Base-by-base conservation (phyloP, 1,139 yeast genomes). In the Yamadazyma buinensis region DNA sequence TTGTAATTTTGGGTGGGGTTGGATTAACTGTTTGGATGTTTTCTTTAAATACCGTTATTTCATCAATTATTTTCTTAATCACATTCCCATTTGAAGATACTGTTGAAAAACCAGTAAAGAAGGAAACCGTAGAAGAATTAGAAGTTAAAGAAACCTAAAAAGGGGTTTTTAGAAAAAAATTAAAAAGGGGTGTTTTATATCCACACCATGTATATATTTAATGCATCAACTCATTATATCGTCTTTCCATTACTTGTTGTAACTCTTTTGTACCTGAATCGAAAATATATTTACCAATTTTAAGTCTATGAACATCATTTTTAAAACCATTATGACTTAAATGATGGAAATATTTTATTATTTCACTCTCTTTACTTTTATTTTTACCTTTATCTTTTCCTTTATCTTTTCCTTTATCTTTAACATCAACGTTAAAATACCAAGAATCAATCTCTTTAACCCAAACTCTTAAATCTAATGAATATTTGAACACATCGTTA, bases 21-120 rank as follows among this genome's bases (percentile, higher is more conserved):
- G 80, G 82, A 3, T 59, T 76, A 34, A 62, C 75, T 6, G 56
- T 69, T 8, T 74, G 79, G 79, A 67, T 69, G 64, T 67, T 59
- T 50, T 53, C 64, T 30, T 53, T 59, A 4, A 65, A 62, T 40
- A 46, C 42, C 15, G 71, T 68, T 4, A 36, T 68, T 23, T 38
- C 56, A 2, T 49, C 61, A 4, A 8, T 61, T 3, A 30, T 52
- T 9, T 59, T 61, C 30, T 41, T 66, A 42, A 37, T 56, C 1
- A 42, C 49, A 18, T 68, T 64, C 41, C 57, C 61, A 10, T 55
- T 57, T 32, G 56, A 55, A 32, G 34, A 42, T 11, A 38, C 40
- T 7, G 59, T 59, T 13, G 46, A 37, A 9, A 48, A 46, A 37
- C 69, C 68, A 3, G 40, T 38, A 12, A 33, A 23, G 18, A 29